Evolutionary conservation across 2,329 filamentous ascomycete genomes (phyloP).

Genomic region (Thielaviopsis punctulata): DNA sequence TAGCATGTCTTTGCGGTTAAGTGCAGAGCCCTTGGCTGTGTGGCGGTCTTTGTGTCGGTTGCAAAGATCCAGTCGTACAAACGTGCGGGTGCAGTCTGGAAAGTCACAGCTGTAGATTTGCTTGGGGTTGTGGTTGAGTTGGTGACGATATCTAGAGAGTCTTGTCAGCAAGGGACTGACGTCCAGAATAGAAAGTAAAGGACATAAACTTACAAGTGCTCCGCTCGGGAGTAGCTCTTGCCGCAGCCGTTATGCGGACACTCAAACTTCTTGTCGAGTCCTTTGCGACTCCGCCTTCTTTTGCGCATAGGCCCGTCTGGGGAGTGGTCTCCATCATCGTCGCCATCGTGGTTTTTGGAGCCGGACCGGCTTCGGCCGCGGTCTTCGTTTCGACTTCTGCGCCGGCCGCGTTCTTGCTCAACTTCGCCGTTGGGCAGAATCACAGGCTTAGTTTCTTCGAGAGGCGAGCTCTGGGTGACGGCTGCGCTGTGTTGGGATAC

Average conservation of each 20-base stretch:
- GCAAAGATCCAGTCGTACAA: constrained; percentile 85
- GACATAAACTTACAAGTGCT: constrained; percentile 59
- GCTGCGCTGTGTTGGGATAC: neutral
- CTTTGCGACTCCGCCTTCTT: constrained; percentile 56
- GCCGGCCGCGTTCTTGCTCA: constrained; percentile 23
- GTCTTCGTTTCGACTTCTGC: constrained; percentile 23
- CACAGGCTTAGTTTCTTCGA: constrained; percentile 17
- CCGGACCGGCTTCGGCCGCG: constrained; percentile 27
- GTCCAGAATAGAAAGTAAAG: neutral
- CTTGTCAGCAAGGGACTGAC: neutral
- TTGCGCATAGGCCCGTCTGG: constrained; percentile 39
- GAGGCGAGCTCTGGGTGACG: neutral
- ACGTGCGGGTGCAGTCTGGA: constrained; percentile 73
- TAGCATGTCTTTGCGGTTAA: constrained; percentile 48
- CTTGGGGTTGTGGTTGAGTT: constrained; percentile 90
- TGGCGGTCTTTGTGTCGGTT: constrained; percentile 70
- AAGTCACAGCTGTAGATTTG: constrained; percentile 91
- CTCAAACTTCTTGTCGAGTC: constrained; percentile 64
- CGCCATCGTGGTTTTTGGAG: constrained; percentile 24
- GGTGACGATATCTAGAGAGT: constrained; percentile 54
- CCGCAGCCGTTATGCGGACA: constrained; percentile 78
- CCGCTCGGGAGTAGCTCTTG: constrained; percentile 90
- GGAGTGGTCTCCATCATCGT: constrained; percentile 24
- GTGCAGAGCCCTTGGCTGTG: constrained; percentile 59
- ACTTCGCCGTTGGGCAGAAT: neutral